Conservation (phyloP, 805 yeast genomes). For the Monosporozyma aquatica region DNA sequence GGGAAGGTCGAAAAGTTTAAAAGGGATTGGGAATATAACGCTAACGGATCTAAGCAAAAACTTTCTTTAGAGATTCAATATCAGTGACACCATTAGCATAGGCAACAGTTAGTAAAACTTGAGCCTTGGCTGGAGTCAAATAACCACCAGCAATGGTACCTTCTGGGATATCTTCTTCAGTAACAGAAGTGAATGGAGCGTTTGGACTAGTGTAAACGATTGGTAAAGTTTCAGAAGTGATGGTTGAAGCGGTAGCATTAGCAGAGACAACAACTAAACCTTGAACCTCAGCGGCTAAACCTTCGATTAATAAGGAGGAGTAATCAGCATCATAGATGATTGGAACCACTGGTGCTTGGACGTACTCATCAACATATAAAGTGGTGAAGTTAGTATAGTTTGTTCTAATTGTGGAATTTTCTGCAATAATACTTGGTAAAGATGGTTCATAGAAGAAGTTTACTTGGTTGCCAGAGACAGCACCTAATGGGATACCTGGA, state of each 20-base stretch:
- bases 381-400: slow-evolving; percentile 16
- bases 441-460: slow-evolving; percentile 23
- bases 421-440: slow-evolving; percentile 14
- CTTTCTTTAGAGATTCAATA: slow-evolving; percentile 3
- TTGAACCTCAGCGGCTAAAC: slow-evolving; percentile 15
- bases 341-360: slow-evolving; percentile 18
- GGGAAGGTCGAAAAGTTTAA: too few relatives aligned
- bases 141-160: slow-evolving; percentile 27
- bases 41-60: slow-evolving; percentile 4
- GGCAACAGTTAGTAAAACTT: slow-evolving; percentile 26
- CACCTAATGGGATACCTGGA: slow-evolving; percentile 21
- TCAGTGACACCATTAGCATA: slow-evolving; percentile 20
- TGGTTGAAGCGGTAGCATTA: slow-evolving; percentile 15
- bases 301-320: slow-evolving; percentile 11
- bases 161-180: slow-evolving; percentile 17
- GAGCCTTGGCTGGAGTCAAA: slow-evolving; percentile 28
- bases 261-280: slow-evolving; percentile 26
- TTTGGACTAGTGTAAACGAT: slow-evolving; percentile 25
- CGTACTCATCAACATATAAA: slow-evolving; percentile 9
- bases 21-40: too few relatives aligned
- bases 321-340: slow-evolving; percentile 23
- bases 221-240: slow-evolving; percentile 14
- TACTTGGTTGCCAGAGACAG: slow-evolving; percentile 14
- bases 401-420: slow-evolving; percentile 16
- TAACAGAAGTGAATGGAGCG: slow-evolving; percentile 13